phyloP scores from a whole-genome alignment of 805 yeast species.

The Yamadazyma philogaea region DNA sequence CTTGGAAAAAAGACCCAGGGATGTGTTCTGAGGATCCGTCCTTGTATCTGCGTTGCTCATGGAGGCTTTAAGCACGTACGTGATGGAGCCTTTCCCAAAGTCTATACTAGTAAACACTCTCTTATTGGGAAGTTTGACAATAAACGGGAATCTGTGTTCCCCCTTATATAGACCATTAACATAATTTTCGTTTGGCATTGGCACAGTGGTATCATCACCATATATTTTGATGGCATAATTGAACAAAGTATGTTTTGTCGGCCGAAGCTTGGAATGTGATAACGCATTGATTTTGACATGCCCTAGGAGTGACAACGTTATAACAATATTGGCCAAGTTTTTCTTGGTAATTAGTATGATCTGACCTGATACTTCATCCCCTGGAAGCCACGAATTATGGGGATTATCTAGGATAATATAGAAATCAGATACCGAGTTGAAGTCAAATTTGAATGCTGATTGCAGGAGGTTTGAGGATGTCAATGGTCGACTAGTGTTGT shows the following conservation, averaged over 20 bases:
- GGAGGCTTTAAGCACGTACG: constrained; percentile 59
- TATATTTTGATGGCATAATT: constrained; percentile 58
- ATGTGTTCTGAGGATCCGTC: constrained; percentile 11
- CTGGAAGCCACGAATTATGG: constrained; percentile 75
- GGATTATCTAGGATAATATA: constrained; percentile 71
- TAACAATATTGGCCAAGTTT: constrained; percentile 51
- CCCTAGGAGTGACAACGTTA: constrained; percentile 55
- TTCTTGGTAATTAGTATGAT: constrained; percentile 54
- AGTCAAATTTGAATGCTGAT: constrained; percentile 22
- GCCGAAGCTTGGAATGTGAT: constrained; percentile 52
- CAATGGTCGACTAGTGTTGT: not conserved
- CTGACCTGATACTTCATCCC: constrained; percentile 68
- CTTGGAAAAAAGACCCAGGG: constrained; percentile 17
- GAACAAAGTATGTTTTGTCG: constrained; percentile 51
- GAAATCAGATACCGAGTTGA: constrained; percentile 55
- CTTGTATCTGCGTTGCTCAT: constrained; percentile 19
- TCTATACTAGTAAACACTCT: constrained; percentile 71
- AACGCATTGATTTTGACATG: constrained; percentile 52
- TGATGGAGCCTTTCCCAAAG: constrained; percentile 83
- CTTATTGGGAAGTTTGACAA: constrained; percentile 73
- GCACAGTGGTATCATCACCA: constrained; percentile 33
- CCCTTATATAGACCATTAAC: constrained; percentile 65
- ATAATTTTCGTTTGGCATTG: constrained; percentile 20
- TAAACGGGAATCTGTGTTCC: constrained; percentile 84
- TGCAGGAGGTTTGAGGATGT: not conserved